phyloP scores from a whole-genome alignment of 176 grass and related monocot genomes.

The Bromus sterilis region DNA sequence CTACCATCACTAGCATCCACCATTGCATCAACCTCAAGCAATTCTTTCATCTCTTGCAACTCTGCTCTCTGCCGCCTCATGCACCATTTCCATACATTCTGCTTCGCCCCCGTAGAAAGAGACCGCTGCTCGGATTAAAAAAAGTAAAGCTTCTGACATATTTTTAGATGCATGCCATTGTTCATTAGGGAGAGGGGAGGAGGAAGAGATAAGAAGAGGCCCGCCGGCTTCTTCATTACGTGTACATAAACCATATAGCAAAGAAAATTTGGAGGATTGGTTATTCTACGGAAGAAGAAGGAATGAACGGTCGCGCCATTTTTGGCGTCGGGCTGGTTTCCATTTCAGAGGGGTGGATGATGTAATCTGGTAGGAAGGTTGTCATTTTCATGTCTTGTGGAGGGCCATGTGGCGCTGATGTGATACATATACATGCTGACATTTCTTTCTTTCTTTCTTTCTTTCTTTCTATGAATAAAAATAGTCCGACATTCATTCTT shows the following conservation, averaged over 20 bases:
- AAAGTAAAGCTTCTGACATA: conserved; percentile 14
- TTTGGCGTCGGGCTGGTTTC: conserved; percentile 18
- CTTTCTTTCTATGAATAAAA: conserved; percentile 63
- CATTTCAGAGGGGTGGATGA: conserved; percentile 27
- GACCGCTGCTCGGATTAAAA: conserved; percentile 14
- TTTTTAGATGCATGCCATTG: conserved; percentile 18
- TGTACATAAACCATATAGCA: conserved; percentile 56
- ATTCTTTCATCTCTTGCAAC: conserved; percentile 38
- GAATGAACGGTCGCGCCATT: neutral
- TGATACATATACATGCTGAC: conserved; percentile 46
- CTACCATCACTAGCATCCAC: conserved; percentile 4
- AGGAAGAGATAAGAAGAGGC: neutral
- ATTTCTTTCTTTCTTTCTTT: conserved; percentile 30
- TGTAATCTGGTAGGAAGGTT: conserved; percentile 29
- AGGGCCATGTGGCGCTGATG: conserved; percentile 52
- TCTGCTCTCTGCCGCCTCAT: conserved; percentile 28
- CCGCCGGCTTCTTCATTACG: conserved; percentile 20
- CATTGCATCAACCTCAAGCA: neutral
- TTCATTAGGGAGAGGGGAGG: conserved; percentile 4
- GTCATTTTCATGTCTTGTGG: conserved; percentile 36
- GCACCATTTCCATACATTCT: conserved; percentile 21
- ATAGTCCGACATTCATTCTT: conserved; percentile 46
- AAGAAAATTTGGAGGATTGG: conserved; percentile 31
- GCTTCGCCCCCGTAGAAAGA: neutral
- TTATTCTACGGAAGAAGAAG: neutral